Percentiles rank a stretch among this genome's conserved stretches.
Conservation (phyloP, 139 green algal species). For the Micromonas commoda region DNA sequence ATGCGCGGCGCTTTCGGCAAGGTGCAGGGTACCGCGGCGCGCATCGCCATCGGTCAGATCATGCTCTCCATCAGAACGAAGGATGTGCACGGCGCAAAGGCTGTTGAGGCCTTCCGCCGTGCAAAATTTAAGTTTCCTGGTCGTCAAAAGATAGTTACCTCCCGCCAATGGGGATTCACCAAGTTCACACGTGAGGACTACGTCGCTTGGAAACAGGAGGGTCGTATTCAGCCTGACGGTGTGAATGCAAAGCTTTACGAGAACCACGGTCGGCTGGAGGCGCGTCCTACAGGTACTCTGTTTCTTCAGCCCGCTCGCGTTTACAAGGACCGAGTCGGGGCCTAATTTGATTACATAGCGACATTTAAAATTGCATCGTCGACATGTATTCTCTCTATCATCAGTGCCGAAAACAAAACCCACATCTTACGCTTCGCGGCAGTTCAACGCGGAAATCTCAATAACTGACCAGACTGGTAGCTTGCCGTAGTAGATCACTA, state of each 20-base stretch:
- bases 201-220: slow-evolving; percentile 82
- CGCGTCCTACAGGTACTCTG: slow-evolving; percentile 49
- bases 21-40: slow-evolving; percentile 77
- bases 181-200: slow-evolving; percentile 81
- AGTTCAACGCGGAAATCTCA: too few relatives aligned
- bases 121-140: slow-evolving; percentile 99
- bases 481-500: too few relatives aligned
- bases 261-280: slow-evolving; percentile 62
- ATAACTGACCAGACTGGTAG: too few relatives aligned
- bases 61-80: slow-evolving; percentile 94
- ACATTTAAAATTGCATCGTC: too few relatives aligned
- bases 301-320: slow-evolving; percentile 42
- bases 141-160: slow-evolving; percentile 94
- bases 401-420: too few relatives aligned
- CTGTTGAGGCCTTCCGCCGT: slow-evolving; percentile 87
- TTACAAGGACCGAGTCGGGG: slow-evolving; percentile 1
- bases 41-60: slow-evolving; percentile 94
- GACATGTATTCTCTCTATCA: too few relatives aligned
- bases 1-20: slow-evolving; percentile 99
- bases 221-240: slow-evolving; percentile 77
- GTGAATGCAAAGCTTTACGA: slow-evolving; percentile 64
- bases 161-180: slow-evolving; percentile 98
- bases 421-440: too few relatives aligned
- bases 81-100: slow-evolving; percentile 59
- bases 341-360: too few relatives aligned